Evolutionary conservation across 1,284 basidiomycete genomes (phyloP).

Genomic region (Moesziomyces globuligerus): DNA sequence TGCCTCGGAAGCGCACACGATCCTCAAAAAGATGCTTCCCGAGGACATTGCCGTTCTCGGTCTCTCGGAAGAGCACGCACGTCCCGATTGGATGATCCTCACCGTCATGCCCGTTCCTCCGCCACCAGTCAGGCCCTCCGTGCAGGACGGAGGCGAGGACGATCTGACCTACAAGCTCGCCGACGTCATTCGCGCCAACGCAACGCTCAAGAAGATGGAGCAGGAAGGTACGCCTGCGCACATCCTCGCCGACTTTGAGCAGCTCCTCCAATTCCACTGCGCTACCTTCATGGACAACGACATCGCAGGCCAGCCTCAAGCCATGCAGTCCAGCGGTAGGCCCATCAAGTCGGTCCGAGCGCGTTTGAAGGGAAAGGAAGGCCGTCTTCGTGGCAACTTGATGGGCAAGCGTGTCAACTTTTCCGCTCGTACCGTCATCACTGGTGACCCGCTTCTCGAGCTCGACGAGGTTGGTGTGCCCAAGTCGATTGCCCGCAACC

Average conservation of each 20-base stretch:
- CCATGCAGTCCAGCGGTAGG: slow-evolving; percentile 94
- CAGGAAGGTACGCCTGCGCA: slow-evolving; percentile 96
- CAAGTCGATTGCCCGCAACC: slow-evolving; percentile 94
- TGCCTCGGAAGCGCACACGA: slow-evolving; percentile 82
- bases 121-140: slow-evolving; percentile 96
- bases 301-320: slow-evolving; percentile 96
- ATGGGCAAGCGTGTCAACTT: slow-evolving; percentile 99
- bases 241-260: slow-evolving; percentile 95
- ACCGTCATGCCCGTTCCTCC: slow-evolving; percentile 98
- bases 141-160: slow-evolving; percentile 96
- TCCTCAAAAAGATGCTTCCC: slow-evolving; percentile 75
- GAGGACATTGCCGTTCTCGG: slow-evolving; percentile 94
- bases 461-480: slow-evolving; percentile 98
- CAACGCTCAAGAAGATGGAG: slow-evolving; percentile 89
- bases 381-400: slow-evolving; percentile 94
- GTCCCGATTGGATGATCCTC: slow-evolving; percentile 99
- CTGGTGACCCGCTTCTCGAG: slow-evolving; percentile 96
- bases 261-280: slow-evolving; percentile 91
- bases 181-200: slow-evolving; percentile 95
- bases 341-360: slow-evolving; percentile 99
- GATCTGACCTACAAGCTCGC: slow-evolving; percentile 98
- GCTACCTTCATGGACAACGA: slow-evolving; percentile 99
- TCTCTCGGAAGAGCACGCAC: slow-evolving; percentile 92
- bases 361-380: slow-evolving; percentile 98
- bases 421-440: slow-evolving; percentile 98